Percentiles rank a stretch among this genome's conserved stretches.
Evolutionary conservation across 495 filamentous ascomycete genomes (phyloP).

Genomic region (Daldinia concentrica): DNA sequence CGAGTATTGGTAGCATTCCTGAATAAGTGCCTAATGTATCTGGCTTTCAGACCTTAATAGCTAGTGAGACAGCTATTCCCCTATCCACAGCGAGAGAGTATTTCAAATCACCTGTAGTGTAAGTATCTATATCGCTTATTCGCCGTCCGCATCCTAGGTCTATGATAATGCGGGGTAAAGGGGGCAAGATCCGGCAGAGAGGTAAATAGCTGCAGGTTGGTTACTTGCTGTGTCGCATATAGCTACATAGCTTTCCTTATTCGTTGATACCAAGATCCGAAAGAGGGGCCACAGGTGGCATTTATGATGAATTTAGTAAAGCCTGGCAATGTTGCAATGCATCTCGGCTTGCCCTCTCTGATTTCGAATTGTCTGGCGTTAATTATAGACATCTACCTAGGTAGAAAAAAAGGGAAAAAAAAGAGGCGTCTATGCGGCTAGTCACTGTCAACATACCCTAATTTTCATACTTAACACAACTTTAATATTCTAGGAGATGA

Average conservation of each 20-base stretch:
- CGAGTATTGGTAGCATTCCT: not conserved
- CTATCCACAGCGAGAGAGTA: not conserved
- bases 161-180: slow-evolving; percentile 37
- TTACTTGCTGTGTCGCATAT: slow-evolving; percentile 13
- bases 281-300: not conserved
- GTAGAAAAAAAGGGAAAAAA: no score
- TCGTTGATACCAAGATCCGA: not conserved
- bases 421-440: not conserved
- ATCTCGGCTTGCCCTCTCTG: not conserved
- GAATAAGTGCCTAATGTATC: not conserved
- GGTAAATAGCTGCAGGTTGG: slow-evolving; percentile 15
- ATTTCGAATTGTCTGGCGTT: not conserved
- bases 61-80: not conserved
- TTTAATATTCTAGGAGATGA: not conserved
- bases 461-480: not conserved
- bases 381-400: not conserved
- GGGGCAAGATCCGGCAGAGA: slow-evolving; percentile 36
- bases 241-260: not conserved
- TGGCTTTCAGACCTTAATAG: not conserved
- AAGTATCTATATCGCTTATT: not conserved
- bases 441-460: not conserved
- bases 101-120: not conserved
- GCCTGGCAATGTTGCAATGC: not conserved
- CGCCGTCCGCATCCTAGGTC: not conserved
- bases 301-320: not conserved